These are phyloP conservation scores for Clitopilus passeckerianus DNA, from an alignment of 768 basidiomycete genomes.

Conservation along the genomic window DNA sequence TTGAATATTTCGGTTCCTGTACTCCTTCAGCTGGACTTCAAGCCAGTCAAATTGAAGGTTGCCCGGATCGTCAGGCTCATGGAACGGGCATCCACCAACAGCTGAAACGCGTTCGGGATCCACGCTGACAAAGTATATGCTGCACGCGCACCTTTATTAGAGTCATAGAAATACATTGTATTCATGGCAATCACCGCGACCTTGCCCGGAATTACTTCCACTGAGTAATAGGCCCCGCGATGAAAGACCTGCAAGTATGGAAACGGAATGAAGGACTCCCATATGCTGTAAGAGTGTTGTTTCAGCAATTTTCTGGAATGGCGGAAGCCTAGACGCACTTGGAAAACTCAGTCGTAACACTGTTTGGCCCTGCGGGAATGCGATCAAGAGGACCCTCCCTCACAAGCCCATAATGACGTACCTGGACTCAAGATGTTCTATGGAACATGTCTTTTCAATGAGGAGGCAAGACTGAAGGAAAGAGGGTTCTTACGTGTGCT, in stretches of 20 bases:
- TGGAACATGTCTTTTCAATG: conserved; percentile 10
- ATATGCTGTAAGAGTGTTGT: conserved; percentile 48
- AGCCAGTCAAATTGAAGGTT: conserved; percentile 89
- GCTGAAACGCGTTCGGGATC: conserved; percentile 35
- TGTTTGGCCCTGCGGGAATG: conserved; percentile 51
- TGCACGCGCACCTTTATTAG: conserved; percentile 63
- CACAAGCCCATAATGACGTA: conserved; percentile 16
- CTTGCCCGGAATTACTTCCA: conserved; percentile 72
- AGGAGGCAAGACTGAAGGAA: conserved; percentile 6
- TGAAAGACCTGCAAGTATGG: conserved; percentile 77
- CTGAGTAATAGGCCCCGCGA: conserved; percentile 80
- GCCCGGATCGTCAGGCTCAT: conserved; percentile 72
- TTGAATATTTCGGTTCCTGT: conserved; percentile 69
- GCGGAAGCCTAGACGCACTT: conserved; percentile 33
- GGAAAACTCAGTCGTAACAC: conserved; percentile 62
- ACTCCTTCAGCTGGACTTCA: conserved; percentile 72
- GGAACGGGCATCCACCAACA: conserved; percentile 67
- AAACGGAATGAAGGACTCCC: conserved; percentile 78
- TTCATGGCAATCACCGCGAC: conserved; percentile 83
- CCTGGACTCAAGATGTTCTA: conserved; percentile 69
- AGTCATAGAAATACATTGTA: conserved; percentile 88
- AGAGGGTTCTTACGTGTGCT: conserved; percentile 51
- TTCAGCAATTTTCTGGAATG: conserved; percentile 6
- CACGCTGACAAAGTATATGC: conserved; percentile 1
- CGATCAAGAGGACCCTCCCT: conserved; percentile 7